Base-by-base conservation (phyloP, 73 alveolate species). In the Paraurostyla sp. region DNA sequence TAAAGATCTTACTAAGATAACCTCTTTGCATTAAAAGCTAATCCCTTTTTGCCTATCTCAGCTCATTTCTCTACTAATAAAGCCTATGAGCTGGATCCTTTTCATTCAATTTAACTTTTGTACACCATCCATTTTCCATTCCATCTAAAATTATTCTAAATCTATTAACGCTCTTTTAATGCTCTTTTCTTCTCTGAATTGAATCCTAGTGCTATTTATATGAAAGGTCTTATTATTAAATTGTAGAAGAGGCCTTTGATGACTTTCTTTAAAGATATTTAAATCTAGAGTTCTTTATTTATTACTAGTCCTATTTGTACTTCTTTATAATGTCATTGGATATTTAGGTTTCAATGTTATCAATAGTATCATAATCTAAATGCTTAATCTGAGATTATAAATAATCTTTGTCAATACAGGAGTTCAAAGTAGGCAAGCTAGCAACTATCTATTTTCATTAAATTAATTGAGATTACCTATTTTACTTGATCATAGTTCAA, bases 91-190 rank as follows among this genome's bases (percentile, higher is more conserved):
- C 82, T 0, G 58, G 59, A 65, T 65, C 82, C 9, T 35, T 38
- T 6, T 32, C 50, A 65, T 65, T 35, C 16, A 30, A 33, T 65
- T 32, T 65, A 0, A 65, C 29, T 38, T 20, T 38, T 15, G 60
- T 65, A 6, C 32, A 6, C 82, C 82, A 65, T 15, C 82, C 82
- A 65, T 65, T 65, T 38, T 65, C 82, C 82, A 65, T 32, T 1
- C 82, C 82, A 65, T 65, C 58, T 13, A 65, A 38, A 0, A 65
- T 38, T 15, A 65, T 65, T 22, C 46, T 65, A 38, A 65, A 65
- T 40, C 82, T 65, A 15, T 65, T 65, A 1, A 65, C 82, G 2
- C 40, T 16, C 23, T 65, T 65, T 2, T 56, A 25, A 33, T 65
- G 82, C 16, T 65, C 32, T 6, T 11, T 1, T 9, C 82, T 22